Conservation (phyloP, 768 basidiomycete genomes). For the Pseudohyphozyma bogoriensis region DNA sequence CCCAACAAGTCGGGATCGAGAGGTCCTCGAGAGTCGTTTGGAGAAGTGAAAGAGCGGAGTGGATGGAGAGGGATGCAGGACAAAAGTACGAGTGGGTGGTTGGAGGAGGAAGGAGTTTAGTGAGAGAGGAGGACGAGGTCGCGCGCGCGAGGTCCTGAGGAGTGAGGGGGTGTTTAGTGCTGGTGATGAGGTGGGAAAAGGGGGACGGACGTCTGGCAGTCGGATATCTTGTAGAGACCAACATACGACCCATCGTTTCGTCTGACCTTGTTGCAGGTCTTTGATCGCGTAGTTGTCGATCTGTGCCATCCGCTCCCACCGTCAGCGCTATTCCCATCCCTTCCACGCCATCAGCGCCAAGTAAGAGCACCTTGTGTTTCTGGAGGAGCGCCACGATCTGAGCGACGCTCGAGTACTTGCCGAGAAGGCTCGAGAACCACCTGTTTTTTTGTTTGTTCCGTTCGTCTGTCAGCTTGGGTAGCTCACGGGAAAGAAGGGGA, state of each 20-base stretch:
- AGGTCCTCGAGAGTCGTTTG: neutral
- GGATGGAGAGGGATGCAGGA: neutral
- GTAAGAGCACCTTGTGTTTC: slow-evolving; percentile 41
- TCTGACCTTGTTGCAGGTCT: slow-evolving; percentile 75
- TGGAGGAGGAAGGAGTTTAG: neutral
- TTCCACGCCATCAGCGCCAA: neutral
- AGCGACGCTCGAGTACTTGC: slow-evolving; percentile 65
- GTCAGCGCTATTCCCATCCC: too few relatives aligned
- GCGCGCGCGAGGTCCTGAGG: neutral
- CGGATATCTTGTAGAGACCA: slow-evolving; percentile 65
- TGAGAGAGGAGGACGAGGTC: neutral
- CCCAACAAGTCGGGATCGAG: neutral
- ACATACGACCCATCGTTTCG: slow-evolving; percentile 80
- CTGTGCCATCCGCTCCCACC: slow-evolving; percentile 40
- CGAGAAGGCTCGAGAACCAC: slow-evolving; percentile 91
- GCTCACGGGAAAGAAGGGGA: neutral
- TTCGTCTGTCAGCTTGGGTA: slow-evolving; percentile 2
- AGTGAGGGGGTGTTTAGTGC: neutral
- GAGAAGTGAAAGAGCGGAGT: neutral
- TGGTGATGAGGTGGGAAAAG: slow-evolving; percentile 30
- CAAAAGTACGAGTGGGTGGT: neutral
- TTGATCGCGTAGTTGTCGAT: slow-evolving; percentile 77
- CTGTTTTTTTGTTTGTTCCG: slow-evolving; percentile 37
- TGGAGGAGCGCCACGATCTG: slow-evolving; percentile 53
- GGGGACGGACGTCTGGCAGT: slow-evolving; percentile 66